Conservation (phyloP, 805 yeast genomes). For the Monosporozyma aerobia region DNA sequence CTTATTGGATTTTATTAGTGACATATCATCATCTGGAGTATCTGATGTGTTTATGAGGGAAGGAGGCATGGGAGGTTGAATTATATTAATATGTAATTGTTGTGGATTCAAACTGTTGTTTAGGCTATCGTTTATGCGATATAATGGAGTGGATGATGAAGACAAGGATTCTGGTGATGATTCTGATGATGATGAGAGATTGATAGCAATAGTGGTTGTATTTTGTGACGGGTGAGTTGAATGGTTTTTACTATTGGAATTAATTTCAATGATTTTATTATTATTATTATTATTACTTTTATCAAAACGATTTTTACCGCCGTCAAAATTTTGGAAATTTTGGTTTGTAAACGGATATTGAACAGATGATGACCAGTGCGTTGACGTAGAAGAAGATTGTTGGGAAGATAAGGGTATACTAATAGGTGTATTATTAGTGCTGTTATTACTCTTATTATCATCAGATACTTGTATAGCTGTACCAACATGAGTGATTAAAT, state of each 20-base stretch:
- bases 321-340: conserved; percentile 1
- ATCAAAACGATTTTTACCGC: not conserved
- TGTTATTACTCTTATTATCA: not conserved
- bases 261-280: not conserved
- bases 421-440: not conserved
- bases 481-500: no score
- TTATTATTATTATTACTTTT: not conserved
- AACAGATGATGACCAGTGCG: not conserved
- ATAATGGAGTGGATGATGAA: not conserved
- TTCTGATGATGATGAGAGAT: not conserved
- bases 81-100: not conserved
- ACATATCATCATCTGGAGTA: not conserved
- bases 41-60: not conserved
- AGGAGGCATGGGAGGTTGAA: not conserved
- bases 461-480: not conserved
- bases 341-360: not conserved
- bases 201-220: not conserved
- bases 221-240: not conserved
- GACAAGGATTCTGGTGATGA: not conserved
- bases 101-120: not conserved
- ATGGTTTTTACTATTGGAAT: not conserved
- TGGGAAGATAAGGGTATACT: not conserved
- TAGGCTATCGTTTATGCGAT: not conserved
- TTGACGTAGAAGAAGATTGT: not conserved
- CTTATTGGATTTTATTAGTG: not conserved